Base-by-base conservation (phyloP, 2,329 filamentous ascomycete species). In the Sporothrix euskadiensis region DNA sequence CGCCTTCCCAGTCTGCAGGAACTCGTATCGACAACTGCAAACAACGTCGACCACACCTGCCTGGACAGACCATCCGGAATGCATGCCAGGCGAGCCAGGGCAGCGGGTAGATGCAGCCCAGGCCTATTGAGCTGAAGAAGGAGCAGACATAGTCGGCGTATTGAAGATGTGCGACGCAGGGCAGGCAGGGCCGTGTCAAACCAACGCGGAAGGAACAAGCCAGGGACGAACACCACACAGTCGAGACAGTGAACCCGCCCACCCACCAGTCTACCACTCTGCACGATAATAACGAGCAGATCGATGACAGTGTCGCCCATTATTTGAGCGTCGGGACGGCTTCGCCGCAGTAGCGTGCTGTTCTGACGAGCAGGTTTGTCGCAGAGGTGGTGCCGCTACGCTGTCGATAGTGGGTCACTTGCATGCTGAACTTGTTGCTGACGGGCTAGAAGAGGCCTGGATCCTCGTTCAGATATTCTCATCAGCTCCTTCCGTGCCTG, bases 401-500 rank as follows among this genome's bases (percentile, higher is more conserved):
- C 22, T 9, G 32, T 7, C 3, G 16, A 41, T 32, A 10, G 69
- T 71, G 69, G 61, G 69, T 71, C 69, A 71, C 69, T 52, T 41
- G 52, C 47, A 56, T 41, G 10, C 66, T 56, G 66, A 69, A 54
- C 30, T 10, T 49, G 39, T 41, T 68, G 44, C 65, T 68, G 65
- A 52, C 65, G 41, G 32, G 41, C 63, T 66, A 66, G 10, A 49
- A 66, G 4, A 49, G 39, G 63, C 63, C 63, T 49, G 41, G 61
- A 35, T 59, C 56, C 30, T 44, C 39, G 39, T 14, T 39, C n/a
- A 47, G 61, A 66, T 30, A 41, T 30, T 66, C 39, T 16, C 61
- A 66, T 44, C 39, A 47, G 61, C 61, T 47, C 61, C 61, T 66
- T 66, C 61, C 39, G n/a, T 47, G 12, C 61, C 61, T 22, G 39